Evolutionary conservation across 805 yeast species (phyloP).

Genomic region (Sugiyamaella smithiae): DNA sequence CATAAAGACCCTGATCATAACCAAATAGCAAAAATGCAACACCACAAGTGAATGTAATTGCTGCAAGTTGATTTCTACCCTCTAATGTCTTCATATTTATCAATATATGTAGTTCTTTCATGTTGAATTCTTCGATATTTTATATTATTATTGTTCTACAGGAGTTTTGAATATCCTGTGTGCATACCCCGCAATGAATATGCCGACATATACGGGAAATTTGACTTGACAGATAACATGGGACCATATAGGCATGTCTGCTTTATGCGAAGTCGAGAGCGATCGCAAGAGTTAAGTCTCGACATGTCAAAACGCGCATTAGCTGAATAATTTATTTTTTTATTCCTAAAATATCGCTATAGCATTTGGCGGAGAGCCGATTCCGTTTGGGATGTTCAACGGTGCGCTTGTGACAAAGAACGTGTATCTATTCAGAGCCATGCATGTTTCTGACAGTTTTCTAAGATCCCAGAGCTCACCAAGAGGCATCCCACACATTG

Average conservation of each 20-base stretch:
- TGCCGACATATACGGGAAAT: too few relatives aligned
- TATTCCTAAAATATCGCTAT: conserved; percentile 38
- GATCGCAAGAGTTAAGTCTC: too few relatives aligned
- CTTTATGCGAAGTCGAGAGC: too few relatives aligned
- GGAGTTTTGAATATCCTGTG: too few relatives aligned
- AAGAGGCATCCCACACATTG: conserved; percentile 37
- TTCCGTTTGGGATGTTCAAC: conserved; percentile 35
- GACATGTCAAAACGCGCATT: too few relatives aligned
- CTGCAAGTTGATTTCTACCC: neutral
- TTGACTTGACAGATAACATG: too few relatives aligned
- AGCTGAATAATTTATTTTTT: too few relatives aligned
- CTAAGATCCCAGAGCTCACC: conserved; percentile 37
- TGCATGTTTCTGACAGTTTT: conserved; percentile 30
- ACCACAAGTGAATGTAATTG: conserved; percentile 9
- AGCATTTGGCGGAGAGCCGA: conserved; percentile 43
- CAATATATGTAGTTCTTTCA: neutral
- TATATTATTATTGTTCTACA: too few relatives aligned
- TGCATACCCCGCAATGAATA: too few relatives aligned
- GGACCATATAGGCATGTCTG: too few relatives aligned
- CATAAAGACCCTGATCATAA: conserved; percentile 16
- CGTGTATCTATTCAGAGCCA: conserved; percentile 26
- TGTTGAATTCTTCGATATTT: neutral
- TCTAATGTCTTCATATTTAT: neutral
- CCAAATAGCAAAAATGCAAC: conserved; percentile 9
- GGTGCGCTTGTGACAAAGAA: conserved; percentile 36